A percentile compares a stretch with the other conserved stretches of the same genome.
Conservation (phyloP, 306 rosid species). For the Cicer yamashitae region DNA sequence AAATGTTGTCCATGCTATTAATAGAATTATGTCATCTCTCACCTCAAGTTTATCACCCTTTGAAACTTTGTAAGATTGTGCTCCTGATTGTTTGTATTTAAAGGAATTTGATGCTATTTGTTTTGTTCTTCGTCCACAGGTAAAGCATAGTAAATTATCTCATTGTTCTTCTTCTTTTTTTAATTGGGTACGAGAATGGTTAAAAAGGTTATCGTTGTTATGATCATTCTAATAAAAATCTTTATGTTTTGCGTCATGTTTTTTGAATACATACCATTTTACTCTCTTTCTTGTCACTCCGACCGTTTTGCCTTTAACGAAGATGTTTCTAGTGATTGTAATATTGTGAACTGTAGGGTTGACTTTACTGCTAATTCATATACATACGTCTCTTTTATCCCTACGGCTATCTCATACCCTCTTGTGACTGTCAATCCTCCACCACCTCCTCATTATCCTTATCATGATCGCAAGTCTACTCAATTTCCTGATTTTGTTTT, state of each 20-base stretch:
- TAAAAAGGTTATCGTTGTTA: too few relatives aligned
- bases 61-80: too few relatives aligned
- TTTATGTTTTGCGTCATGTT: background rate
- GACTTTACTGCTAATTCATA: background rate
- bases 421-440: background rate
- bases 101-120: too few relatives aligned
- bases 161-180: too few relatives aligned
- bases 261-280: background rate
- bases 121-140: too few relatives aligned
- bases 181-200: too few relatives aligned
- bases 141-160: too few relatives aligned
- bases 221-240: too few relatives aligned
- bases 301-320: background rate
- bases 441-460: background rate
- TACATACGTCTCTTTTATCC: background rate
- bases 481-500: background rate
- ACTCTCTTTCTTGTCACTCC: background rate
- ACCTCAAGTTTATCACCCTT: too few relatives aligned
- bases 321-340: background rate
- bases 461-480: background rate
- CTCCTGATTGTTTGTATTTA: too few relatives aligned
- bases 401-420: background rate
- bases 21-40: too few relatives aligned
- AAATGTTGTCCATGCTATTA: too few relatives aligned
- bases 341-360: background rate